phyloP scores from a whole-genome alignment of 768 basidiomycete species.

The Tulasnella sp. region DNA sequence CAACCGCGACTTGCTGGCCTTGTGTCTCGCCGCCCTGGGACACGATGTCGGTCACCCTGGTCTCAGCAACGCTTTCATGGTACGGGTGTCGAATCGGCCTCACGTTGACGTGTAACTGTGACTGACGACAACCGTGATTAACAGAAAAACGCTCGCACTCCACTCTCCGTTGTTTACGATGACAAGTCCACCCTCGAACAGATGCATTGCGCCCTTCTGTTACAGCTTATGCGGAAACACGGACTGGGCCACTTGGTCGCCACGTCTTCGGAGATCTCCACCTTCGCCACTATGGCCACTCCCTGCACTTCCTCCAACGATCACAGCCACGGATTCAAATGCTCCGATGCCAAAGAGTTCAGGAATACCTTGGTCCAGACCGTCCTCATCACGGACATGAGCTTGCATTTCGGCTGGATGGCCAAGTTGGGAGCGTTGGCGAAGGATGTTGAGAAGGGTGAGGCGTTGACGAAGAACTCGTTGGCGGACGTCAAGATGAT shows the following conservation, averaged over 20 bases:
- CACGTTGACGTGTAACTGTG: not conserved
- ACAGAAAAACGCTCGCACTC: conserved; percentile 90
- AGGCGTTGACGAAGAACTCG: conserved; percentile 16
- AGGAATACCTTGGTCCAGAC: conserved; percentile 74
- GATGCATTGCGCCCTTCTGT: conserved; percentile 81
- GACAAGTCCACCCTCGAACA: conserved; percentile 87
- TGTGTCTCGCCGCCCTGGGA: conserved; percentile 90
- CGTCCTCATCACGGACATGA: conserved; percentile 93
- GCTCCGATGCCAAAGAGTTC: conserved; percentile 43
- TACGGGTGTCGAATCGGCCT: conserved; percentile 36
- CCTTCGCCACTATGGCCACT: conserved; percentile 23
- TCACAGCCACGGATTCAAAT: conserved; percentile 15
- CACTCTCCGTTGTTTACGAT: conserved; percentile 82
- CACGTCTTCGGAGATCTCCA: conserved; percentile 24
- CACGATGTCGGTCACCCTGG: conserved; percentile 98
- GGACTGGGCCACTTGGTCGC: conserved; percentile 54
- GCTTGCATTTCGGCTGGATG: conserved; percentile 84
- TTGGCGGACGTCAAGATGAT: conserved; percentile 44
- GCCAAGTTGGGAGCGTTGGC: conserved; percentile 49
- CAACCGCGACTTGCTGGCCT: conserved; percentile 72
- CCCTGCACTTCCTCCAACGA: conserved; percentile 17
- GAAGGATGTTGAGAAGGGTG: conserved; percentile 43
- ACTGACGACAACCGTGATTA: not conserved
- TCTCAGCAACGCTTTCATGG: conserved; percentile 90
- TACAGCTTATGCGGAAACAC: conserved; percentile 74